Evolutionary conservation across 495 filamentous ascomycete genomes (phyloP).

Genomic region (Neurospora sp.): DNA sequence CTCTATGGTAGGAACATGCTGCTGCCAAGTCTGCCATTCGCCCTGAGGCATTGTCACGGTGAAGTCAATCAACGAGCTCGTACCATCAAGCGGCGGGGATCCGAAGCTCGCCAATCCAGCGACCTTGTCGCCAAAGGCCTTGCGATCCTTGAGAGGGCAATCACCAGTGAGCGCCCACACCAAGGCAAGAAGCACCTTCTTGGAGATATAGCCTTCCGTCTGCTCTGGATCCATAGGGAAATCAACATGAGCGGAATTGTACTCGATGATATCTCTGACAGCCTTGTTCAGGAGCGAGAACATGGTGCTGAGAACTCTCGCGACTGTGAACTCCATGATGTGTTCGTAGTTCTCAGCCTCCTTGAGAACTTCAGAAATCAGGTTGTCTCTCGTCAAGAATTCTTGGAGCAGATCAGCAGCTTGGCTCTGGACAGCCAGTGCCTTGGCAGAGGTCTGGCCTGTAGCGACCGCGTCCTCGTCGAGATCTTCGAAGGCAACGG

Average conservation of each 20-base stretch:
- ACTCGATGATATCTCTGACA: constrained; percentile 85
- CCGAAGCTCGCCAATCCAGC: constrained; percentile 73
- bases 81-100: constrained; percentile 62
- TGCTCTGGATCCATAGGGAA: constrained; percentile 86
- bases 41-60: constrained; percentile 78
- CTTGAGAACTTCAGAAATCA: constrained; percentile 64
- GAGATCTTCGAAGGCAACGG: constrained; percentile 78
- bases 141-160: constrained; percentile 80
- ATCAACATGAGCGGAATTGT: constrained; percentile 86
- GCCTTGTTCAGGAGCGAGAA: constrained; percentile 93
- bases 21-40: constrained; percentile 89
- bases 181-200: constrained; percentile 82
- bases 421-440: constrained; percentile 62
- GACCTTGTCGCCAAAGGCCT: constrained; percentile 75
- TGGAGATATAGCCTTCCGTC: constrained; percentile 77
- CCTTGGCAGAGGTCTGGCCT: constrained; percentile 67
- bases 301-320: constrained; percentile 80
- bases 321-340: constrained; percentile 95
- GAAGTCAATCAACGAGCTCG: constrained; percentile 84
- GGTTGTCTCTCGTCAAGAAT: constrained; percentile 63
- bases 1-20: constrained; percentile 85
- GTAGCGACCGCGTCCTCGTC: constrained; percentile 81
- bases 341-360: constrained; percentile 72
- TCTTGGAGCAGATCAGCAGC: constrained; percentile 68
- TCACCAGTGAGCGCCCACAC: constrained; percentile 95